These are phyloP conservation scores for Colletotrichum sp. DNA, from an alignment of 2,329 filamentous ascomycete genomes.

Conservation along the genomic window DNA sequence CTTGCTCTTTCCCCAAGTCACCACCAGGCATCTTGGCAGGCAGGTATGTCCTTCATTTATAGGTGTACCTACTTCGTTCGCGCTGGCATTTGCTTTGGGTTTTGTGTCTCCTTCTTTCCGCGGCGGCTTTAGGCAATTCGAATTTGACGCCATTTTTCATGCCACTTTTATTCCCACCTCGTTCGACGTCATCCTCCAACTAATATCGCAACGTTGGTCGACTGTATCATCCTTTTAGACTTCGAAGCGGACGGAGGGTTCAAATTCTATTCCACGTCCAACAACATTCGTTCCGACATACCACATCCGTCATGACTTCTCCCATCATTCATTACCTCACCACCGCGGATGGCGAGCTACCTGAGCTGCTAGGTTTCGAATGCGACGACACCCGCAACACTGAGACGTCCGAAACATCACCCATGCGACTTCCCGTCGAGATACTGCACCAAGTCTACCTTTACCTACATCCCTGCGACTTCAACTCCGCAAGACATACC, in stretches of 20 bases:
- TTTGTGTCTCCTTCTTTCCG: background rate
- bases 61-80: background rate
- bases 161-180: background rate
- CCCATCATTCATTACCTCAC: background rate
- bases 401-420: background rate
- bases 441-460: slow-evolving; percentile 40
- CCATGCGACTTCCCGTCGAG: slow-evolving; percentile 37
- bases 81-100: rapidly evolving
- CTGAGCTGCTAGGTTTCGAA: background rate
- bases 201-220: background rate
- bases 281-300: background rate
- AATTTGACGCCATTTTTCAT: background rate
- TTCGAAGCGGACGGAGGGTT: background rate
- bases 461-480: slow-evolving; percentile 43
- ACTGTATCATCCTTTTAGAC: background rate
- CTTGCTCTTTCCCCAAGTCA: background rate
- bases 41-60: rapidly evolving
- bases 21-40: background rate
- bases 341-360: background rate
- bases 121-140: background rate
- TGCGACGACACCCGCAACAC: background rate
- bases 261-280: background rate
- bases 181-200: background rate
- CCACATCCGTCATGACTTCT: background rate
- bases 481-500: slow-evolving; percentile 64